Conservation (phyloP, 768 basidiomycete species). For the Serendipita sp. region DNA sequence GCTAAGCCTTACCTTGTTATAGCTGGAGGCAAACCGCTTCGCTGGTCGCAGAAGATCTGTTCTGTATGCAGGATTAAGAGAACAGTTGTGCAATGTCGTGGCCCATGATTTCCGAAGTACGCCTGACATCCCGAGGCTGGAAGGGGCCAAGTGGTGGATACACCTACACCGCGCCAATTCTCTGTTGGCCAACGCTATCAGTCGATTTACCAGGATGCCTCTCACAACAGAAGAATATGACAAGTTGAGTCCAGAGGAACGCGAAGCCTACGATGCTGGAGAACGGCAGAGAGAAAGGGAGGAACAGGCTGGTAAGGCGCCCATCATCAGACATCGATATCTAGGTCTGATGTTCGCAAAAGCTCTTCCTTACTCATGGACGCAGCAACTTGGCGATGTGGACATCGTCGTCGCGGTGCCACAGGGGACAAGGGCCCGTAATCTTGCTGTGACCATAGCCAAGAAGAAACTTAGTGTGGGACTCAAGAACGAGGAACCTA, state of each 20-base stretch:
- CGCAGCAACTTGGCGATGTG: constrained; percentile 74
- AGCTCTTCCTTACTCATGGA: constrained; percentile 89
- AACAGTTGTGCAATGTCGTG: too few relatives aligned
- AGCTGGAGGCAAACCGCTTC: too few relatives aligned
- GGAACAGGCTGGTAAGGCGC: constrained; percentile 68
- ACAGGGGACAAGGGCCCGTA: constrained; percentile 66
- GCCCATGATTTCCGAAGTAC: too few relatives aligned
- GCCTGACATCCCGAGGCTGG: too few relatives aligned
- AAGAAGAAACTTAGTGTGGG: constrained; percentile 75
- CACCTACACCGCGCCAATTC: too few relatives aligned
- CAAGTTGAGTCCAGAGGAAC: constrained; percentile 59
- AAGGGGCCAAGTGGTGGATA: too few relatives aligned
- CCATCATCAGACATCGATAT: not conserved
- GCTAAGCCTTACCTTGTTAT: too few relatives aligned
- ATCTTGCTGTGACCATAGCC: constrained; percentile 56
- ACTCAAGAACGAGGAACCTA: constrained; percentile 71
- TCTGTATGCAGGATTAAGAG: too few relatives aligned
- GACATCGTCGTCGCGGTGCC: constrained; percentile 75
- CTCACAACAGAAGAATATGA: constrained; percentile 46
- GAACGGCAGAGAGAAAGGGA: constrained; percentile 51
- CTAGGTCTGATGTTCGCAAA: constrained; percentile 11
- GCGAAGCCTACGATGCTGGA: constrained; percentile 52
- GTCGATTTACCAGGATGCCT: constrained; percentile 15
- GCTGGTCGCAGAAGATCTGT: too few relatives aligned
- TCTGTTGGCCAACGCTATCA: not conserved